phyloP scores from a whole-genome alignment of 208 protist species.

The Acanthamoeba triangularis region DNA sequence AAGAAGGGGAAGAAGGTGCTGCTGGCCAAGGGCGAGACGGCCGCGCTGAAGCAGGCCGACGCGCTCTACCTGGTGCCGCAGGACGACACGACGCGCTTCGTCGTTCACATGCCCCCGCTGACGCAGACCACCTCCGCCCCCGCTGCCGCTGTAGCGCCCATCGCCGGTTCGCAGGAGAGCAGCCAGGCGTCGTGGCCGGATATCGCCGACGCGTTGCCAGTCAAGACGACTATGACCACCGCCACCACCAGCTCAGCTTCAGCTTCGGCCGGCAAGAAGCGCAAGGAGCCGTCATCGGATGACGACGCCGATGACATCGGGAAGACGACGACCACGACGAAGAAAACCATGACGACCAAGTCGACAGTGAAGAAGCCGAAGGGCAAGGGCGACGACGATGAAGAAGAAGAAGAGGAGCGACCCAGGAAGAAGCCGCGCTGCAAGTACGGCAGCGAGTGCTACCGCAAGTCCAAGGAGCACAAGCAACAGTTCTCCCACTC shows the following conservation, averaged over 20 bases:
- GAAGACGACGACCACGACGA: neutral
- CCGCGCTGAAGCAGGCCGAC: neutral
- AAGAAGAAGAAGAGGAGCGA: neutral
- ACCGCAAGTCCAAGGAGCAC: slow-evolving; percentile 24
- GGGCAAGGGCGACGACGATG: neutral
- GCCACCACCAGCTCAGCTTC: neutral
- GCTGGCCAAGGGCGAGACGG: neutral
- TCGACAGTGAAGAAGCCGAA: neutral
- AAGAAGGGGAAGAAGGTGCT: neutral
- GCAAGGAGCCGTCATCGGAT: neutral
- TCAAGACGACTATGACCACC: neutral
- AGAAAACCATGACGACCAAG: neutral
- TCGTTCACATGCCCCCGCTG: neutral
- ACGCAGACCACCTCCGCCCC: neutral
- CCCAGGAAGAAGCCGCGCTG: slow-evolving; percentile 11
- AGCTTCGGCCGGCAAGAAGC: neutral
- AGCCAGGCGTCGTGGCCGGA: slow-evolving; percentile 22
- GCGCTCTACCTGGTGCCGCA: neutral
- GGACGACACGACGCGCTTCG: slow-evolving; percentile 22
- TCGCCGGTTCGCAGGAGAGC: neutral
- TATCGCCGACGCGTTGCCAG: neutral
- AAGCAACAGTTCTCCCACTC: slow-evolving; percentile 27
- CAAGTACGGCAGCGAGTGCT: slow-evolving; percentile 41
- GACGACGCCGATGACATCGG: neutral
- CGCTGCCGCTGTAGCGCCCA: neutral